Percentiles rank a stretch among this genome's conserved stretches.
These are phyloP conservation scores for Tolypocladium tropicale DNA, from an alignment of 2,329 filamentous ascomycete genomes.

Conservation along the genomic window DNA sequence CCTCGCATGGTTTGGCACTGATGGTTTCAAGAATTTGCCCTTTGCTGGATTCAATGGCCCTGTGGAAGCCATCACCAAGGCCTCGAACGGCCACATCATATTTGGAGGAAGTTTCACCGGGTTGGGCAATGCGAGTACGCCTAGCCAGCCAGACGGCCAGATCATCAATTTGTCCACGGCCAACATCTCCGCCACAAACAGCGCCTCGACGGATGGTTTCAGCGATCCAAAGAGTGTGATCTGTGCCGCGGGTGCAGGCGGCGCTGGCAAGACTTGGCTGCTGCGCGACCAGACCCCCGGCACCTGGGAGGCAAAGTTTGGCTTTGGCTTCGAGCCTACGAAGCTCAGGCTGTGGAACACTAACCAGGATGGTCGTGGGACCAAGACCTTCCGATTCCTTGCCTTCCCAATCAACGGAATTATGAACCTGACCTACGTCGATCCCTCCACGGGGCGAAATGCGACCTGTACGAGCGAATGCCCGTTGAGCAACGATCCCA, in stretches of 20 bases:
- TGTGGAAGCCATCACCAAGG: slow-evolving; percentile 74
- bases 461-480: slow-evolving; percentile 71
- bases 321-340: slow-evolving; percentile 76
- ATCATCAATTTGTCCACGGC: slow-evolving; percentile 77
- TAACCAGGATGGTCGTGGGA: slow-evolving; percentile 71
- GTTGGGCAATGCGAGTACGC: slow-evolving; percentile 67
- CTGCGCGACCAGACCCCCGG: slow-evolving; percentile 65
- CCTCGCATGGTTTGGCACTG: slow-evolving; percentile 62
- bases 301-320: slow-evolving; percentile 74
- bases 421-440: slow-evolving; percentile 88
- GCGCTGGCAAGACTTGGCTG: slow-evolving; percentile 67
- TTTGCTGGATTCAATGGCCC: slow-evolving; percentile 94
- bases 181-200: slow-evolving; percentile 57
- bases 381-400: slow-evolving; percentile 78
- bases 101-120: slow-evolving; percentile 89
- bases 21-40: slow-evolving; percentile 69
- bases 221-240: slow-evolving; percentile 71
- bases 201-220: slow-evolving; percentile 53
- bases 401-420: slow-evolving; percentile 82
- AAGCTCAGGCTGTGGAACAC: slow-evolving; percentile 87
- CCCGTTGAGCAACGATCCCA: slow-evolving; percentile 64
- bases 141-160: slow-evolving; percentile 60
- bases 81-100: slow-evolving; percentile 72
- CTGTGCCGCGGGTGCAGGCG: slow-evolving; percentile 59
- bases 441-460: slow-evolving; percentile 58